Base-by-base conservation (phyloP, 202 grass and related monocot genomes). In the Carex arenaria region DNA sequence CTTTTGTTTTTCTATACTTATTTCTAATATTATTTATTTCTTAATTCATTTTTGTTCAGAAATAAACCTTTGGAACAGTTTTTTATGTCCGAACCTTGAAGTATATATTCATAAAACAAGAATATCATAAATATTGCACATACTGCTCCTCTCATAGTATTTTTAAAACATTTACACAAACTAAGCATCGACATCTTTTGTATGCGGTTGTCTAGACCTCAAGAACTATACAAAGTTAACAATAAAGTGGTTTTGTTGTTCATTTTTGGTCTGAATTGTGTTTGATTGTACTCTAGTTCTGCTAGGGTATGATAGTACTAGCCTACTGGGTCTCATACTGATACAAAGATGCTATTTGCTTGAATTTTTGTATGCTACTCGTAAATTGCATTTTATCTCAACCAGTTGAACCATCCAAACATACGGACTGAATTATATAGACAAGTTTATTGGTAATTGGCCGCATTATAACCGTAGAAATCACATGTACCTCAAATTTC, bases 31-130 rank as follows among this genome's bases (percentile, higher is more conserved):
- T 38, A 17, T 6, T 22, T 7, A 61, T 71, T 7, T 19, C 51
- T 79, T n/a, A 26, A 38, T 55, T 60, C 74, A 78, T 79, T 79
- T 72, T n/a, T 47, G n/a, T 72, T 72, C 15, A 31, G 20, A 61
- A n/a, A 34, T 36, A 55, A 56, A 3, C n/a, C 0, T 42, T 40
- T 22, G 26, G 12, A 56, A 38, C 10, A 36, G 12, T 42, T 57
- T 36, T 7, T 74, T 74, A 13, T 74, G 4, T 17, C 13, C 7
- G 71, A 74, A 74, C 5, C 71, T 74, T 23, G 20, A 10, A 17
- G 12, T 72, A 72, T 26, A 26, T 72, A 51, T 72, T 3, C 1
- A 5, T 51, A 3, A 66, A 72, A 71, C 67, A 10, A 49, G 19
- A n/a, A 20, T 49, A 23, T 72, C 42, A 2, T 4, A 67, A 67